Evolutionary conservation across 2,329 filamentous ascomycete genomes (phyloP).

Genomic region (Metarhizium album): DNA sequence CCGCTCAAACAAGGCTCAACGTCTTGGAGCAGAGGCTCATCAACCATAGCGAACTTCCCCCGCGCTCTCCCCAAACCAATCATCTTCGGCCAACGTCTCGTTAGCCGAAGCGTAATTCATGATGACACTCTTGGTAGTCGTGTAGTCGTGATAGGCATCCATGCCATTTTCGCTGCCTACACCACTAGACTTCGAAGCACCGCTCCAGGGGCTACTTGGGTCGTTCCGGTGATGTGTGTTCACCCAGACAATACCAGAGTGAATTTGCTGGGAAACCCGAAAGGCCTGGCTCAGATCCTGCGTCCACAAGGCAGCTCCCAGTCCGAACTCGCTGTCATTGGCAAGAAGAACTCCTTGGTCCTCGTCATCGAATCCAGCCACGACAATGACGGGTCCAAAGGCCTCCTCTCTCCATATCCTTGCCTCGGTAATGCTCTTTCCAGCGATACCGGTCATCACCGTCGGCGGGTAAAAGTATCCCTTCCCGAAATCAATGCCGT

Average conservation of each 20-base stretch:
- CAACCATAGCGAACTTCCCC: conserved; percentile 34
- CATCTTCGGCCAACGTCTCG: conserved; percentile 41
- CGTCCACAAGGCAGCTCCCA: conserved; percentile 71
- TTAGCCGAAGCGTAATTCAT: conserved; percentile 54
- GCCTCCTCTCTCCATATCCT: conserved; percentile 72
- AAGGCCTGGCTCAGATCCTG: conserved; percentile 65
- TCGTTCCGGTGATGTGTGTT: conserved; percentile 62
- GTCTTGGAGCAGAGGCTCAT: background rate
- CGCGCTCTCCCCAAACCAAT: conserved; percentile 55
- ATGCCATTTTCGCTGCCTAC: conserved; percentile 64
- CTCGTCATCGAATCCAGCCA: conserved; percentile 65
- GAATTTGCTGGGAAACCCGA: conserved; percentile 58
- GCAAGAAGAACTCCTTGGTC: conserved; percentile 58
- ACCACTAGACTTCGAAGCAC: conserved; percentile 49
- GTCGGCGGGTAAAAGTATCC: conserved; percentile 75
- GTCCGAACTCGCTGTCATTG: conserved; percentile 65
- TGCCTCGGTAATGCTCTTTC: conserved; percentile 52
- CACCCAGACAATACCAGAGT: conserved; percentile 51
- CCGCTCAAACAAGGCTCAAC: too few species aligned
- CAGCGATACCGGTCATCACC: conserved; percentile 45
- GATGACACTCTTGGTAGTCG: conserved; percentile 53
- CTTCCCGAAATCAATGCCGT: conserved; percentile 39
- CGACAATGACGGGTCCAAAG: conserved; percentile 69
- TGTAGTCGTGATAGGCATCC: conserved; percentile 51
- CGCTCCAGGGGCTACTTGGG: conserved; percentile 61